phyloP scores from a whole-genome alignment of 176 grass and related monocot species.

The Eleusine indica region DNA sequence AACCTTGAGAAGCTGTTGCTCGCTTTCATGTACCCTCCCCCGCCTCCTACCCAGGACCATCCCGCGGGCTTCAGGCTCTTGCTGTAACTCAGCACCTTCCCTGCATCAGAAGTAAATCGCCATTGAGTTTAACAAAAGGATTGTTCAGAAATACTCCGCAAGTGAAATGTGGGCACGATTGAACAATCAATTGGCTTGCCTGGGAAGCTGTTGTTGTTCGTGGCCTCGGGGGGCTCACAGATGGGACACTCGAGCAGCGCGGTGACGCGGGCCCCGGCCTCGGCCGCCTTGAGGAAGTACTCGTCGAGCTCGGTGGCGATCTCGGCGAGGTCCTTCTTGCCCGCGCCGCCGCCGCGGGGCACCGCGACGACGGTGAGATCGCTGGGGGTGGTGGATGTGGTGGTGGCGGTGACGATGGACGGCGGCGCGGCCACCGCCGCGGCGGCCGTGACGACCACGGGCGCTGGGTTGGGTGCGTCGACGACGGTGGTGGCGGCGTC shows the following conservation, averaged over 20 bases:
- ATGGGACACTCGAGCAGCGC: conserved; percentile 77
- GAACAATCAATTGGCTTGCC: conserved; percentile 33
- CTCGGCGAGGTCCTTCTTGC: conserved; percentile 85
- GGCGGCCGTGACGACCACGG: conserved; percentile 34
- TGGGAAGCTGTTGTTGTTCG: conserved; percentile 43
- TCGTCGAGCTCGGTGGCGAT: conserved; percentile 93
- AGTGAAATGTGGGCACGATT: conserved; percentile 23
- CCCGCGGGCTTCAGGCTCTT: conserved; percentile 79
- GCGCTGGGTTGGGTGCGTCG: conserved; percentile 25
- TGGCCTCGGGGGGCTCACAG: conserved; percentile 55
- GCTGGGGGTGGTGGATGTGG: conserved; percentile 64
- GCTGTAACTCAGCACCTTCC: conserved; percentile 73
- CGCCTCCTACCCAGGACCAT: conserved; percentile 54
- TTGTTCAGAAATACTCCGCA: neutral
- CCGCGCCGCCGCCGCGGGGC: conserved; percentile 42
- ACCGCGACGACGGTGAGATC: conserved; percentile 84
- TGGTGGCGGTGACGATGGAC: conserved; percentile 61
- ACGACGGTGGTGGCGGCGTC: conserved; percentile 53
- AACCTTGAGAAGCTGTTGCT: conserved; percentile 54
- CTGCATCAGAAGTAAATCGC: conserved; percentile 39
- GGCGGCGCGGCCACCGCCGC: conserved; percentile 52
- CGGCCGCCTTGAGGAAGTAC: conserved; percentile 98
- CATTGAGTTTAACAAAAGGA: neutral
- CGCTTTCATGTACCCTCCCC: conserved; percentile 39
- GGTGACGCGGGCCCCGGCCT: conserved; percentile 73